Evolutionary conservation across 1,284 basidiomycete species (phyloP).

Genomic region (Trichosporon sp.): DNA sequence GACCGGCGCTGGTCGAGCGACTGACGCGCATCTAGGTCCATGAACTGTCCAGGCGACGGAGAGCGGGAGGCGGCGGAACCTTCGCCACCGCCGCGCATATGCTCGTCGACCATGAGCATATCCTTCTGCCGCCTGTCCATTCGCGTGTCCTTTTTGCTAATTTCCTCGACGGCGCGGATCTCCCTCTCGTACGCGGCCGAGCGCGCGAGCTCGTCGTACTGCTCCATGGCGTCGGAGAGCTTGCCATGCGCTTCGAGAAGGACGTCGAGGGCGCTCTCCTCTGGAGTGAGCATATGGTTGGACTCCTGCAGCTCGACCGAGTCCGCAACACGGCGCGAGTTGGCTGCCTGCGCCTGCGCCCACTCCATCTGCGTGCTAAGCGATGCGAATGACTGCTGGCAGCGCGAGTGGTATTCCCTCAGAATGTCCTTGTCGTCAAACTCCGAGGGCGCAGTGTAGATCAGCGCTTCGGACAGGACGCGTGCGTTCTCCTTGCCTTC

Average conservation of each 20-base stretch:
- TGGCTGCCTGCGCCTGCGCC: constrained; percentile 48
- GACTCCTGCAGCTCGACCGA: constrained; percentile 6
- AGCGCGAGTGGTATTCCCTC: not conserved
- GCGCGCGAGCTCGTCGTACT: constrained; percentile 42
- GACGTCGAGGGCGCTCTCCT: constrained; percentile 39
- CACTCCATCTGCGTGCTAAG: constrained; percentile 49
- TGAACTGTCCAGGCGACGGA: constrained; percentile 29
- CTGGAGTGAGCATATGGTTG: constrained; percentile 11
- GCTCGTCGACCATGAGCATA: constrained; percentile 14
- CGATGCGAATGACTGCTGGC: constrained; percentile 14
- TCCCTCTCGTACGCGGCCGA: constrained; percentile 35
- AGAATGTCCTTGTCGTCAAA: not conserved
- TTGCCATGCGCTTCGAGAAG: constrained; percentile 40
- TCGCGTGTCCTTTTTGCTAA: constrained; percentile 45
- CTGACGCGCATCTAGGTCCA: not conserved
- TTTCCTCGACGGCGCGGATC: constrained; percentile 40
- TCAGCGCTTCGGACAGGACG: not conserved
- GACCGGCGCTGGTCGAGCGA: not conserved
- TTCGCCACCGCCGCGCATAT: not conserved
- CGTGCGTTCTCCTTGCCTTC: not conserved
- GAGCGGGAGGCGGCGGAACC: constrained; percentile 35
- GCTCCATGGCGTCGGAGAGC: constrained; percentile 36
- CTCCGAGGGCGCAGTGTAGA: not conserved
- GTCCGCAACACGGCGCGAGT: constrained; percentile 29
- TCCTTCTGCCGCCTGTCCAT: constrained; percentile 31